Evolutionary conservation across 352 stramenopile genomes (phyloP).

Genomic region (Phytophthora fragariaefolia): DNA sequence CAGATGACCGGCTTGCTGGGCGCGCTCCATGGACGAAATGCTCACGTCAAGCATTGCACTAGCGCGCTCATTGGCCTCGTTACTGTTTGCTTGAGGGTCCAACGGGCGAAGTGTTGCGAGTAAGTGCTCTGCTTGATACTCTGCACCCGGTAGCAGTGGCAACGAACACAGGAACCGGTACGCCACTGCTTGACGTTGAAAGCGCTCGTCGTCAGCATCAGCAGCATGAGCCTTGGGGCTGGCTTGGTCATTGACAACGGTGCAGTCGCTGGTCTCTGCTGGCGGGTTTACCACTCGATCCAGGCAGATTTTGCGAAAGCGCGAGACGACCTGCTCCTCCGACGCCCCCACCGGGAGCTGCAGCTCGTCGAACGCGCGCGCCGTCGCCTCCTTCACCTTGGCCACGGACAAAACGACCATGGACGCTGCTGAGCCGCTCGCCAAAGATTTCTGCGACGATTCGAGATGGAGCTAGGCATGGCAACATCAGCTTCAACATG

Average conservation of each 20-base stretch:
- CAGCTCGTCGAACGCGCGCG: constrained; percentile 63
- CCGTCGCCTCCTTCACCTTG: constrained; percentile 45
- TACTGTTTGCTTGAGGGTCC: constrained; percentile 26
- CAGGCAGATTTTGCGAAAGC: constrained; percentile 59
- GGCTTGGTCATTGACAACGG: neutral
- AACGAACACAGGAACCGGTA: constrained; percentile 72
- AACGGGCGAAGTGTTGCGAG: constrained; percentile 54
- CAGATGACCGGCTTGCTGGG: constrained; percentile 54
- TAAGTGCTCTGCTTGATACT: constrained; percentile 49
- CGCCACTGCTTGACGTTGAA: constrained; percentile 67
- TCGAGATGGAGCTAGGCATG: constrained; percentile 14
- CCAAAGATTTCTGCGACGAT: constrained; percentile 33
- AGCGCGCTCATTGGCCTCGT: constrained; percentile 43
- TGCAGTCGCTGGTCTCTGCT: constrained; percentile 15
- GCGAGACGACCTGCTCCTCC: constrained; percentile 53
- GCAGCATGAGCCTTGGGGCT: constrained; percentile 7
- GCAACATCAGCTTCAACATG: constrained; percentile 15
- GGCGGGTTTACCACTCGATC: constrained; percentile 38
- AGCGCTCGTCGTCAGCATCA: constrained; percentile 34
- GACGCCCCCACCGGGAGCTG: constrained; percentile 56
- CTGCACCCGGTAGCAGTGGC: constrained; percentile 38
- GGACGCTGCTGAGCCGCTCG: neutral
- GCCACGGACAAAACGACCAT: constrained; percentile 15
- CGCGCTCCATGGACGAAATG: constrained; percentile 68
- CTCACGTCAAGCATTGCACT: constrained; percentile 69